Base-by-base conservation (phyloP, 257 asterid species). In the Dorcoceras hygrometricum region DNA sequence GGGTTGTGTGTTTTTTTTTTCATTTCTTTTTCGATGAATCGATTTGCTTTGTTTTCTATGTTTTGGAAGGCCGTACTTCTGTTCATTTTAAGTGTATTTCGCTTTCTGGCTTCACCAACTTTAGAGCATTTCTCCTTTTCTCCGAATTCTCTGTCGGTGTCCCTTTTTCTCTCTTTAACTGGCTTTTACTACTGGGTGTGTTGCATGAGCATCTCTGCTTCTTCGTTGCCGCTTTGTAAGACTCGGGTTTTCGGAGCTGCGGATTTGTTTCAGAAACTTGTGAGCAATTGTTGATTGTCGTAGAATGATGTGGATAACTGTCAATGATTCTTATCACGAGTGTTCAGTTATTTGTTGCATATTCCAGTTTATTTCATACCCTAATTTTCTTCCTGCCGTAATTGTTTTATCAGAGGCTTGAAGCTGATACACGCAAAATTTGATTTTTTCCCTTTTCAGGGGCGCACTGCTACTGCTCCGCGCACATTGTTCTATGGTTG, bases 41-140 rank as follows among this genome's bases (percentile, higher is more conserved):
- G 39, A 29, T 56, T 76, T 60, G 75, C 81, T 65, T 77, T 65
- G 80, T 64, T 75, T 79, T 80, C 71, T 68, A 78, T 77, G 77
- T 59, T 71, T 43, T 69, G 73, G 59, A 59, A 62, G 72, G 78
- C 75, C n/a, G 60, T 74, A 23, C 61, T 59, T 63, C 23, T 67
- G 48, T 19, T 75, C 70, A 16, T 74, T 36, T 14, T 18, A 68
- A 74, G 50, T 71, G 58, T 65, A 55, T 66, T 8, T 29, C 23
- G 39, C 55, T 65, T 62, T 53, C 50, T 39, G 11, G 50, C n/a
- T 39, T 39, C 50, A 67, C 60, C 43, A 34, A 57, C 64, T 57
- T 27, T 48, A 58, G 77, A 72, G 75, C 69, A 39, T 39, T 46
- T 46, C 20, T 43, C 8, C 8, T 43, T 16, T 14, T 16, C 18